These are phyloP conservation scores for Ophiostoma novo-ulmi DNA, from an alignment of 2,329 filamentous ascomycete genomes.

Conservation along the genomic window DNA sequence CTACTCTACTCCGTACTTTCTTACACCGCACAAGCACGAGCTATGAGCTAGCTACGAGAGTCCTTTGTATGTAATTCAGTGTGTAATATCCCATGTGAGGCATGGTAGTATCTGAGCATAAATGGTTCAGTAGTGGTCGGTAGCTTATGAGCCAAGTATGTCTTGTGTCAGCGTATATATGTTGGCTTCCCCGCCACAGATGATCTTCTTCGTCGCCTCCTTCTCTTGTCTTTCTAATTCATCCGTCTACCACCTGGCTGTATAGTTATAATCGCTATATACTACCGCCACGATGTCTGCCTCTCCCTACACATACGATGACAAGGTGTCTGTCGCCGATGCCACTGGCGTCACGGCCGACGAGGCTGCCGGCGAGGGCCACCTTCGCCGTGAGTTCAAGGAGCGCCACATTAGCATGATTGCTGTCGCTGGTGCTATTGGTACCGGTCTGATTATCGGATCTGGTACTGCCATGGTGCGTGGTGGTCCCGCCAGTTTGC, in stretches of 20 bases:
- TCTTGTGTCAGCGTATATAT: neutral
- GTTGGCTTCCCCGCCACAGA: neutral
- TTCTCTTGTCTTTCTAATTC: neutral
- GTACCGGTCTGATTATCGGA: conserved; percentile 43
- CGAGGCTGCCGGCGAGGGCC: conserved; percentile 27
- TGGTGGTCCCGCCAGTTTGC: conserved; percentile 46
- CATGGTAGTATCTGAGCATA: neutral
- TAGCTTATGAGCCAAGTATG: neutral
- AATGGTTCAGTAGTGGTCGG: neutral
- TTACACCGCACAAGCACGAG: neutral
- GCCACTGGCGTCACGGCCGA: neutral
- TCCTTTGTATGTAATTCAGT: conserved; percentile 5
- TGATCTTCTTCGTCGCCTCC: neutral
- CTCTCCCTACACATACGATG: neutral
- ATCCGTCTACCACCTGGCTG: neutral
- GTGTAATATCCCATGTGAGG: neutral
- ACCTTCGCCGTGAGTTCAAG: conserved; percentile 33
- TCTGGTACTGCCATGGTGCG: conserved; percentile 51
- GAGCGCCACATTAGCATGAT: conserved; percentile 49
- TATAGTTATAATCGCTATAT: neutral
- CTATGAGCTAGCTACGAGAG: neutral
- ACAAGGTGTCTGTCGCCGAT: neutral
- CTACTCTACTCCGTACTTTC: neutral
- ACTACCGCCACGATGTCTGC: conserved; percentile 3
- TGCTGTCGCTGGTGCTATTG: conserved; percentile 45